Evolutionary conservation across 805 yeast species (phyloP), one percentile per base, ranked within the genome.

Genomic region (Saccharomyces paradoxus): DNA sequence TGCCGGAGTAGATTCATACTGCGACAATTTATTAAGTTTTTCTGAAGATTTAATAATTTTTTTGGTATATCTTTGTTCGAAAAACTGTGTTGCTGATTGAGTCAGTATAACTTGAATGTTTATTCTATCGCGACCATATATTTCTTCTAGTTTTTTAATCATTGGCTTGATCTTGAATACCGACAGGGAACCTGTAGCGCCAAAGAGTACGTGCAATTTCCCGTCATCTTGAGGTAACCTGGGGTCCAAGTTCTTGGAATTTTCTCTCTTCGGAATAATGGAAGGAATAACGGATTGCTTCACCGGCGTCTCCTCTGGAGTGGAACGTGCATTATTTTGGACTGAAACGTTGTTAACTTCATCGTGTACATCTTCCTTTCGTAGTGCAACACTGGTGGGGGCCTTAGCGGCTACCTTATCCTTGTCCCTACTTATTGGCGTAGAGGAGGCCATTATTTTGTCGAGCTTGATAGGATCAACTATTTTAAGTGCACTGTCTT

Each of bases 111-210:
- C 76, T 69, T 92, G 98, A 60, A 92, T 88, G 2, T 91, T 82
- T 6, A 89, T 81, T 58, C 81, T 83, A 55, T 84, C 82, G 52
- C 69, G 79, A 5, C 95, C 94, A 65, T 85, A 91, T 28, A 86
- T 81, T 63, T 86, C 89, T 64, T 86, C 89, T 50, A 90, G 74
- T 71, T 89, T 89, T 66, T 85, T 86, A 55, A 90, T 84, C 53
- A 91, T 87, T 59, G 80, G 63, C 29, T 90, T 89, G 50, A 90
- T 82, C 69, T 90, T 89, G 56, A 84, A 80, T 3, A 92, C 84
- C 24, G 95, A 92, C 28, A 89, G 84, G 3, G 94, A 84, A 2
- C 97, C 97, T 30, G 96, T 89, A 37, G 90, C 90, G 12, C 94
- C 97, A 56, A 90, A 74, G 55, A 90, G 74, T 44, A 90, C 83